Base-by-base conservation (phyloP, 495 filamentous ascomycete species). In the Astrothelium macrocarpum region DNA sequence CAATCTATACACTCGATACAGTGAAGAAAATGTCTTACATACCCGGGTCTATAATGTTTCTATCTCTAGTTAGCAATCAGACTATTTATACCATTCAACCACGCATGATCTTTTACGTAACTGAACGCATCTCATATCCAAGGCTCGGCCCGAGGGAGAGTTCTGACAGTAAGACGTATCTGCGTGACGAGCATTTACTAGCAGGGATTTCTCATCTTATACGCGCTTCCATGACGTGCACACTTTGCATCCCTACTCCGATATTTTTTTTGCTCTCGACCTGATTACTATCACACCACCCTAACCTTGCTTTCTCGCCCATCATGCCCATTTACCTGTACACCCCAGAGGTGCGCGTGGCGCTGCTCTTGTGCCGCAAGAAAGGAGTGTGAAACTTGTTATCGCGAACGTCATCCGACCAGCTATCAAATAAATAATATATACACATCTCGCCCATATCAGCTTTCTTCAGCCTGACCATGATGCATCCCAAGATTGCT, bases 401-500 rank as follows among this genome's bases (percentile, higher is more conserved):
- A 39, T 5, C 34, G 14, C 5, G 34, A 5, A 39, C 34, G 34
- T 39, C 34, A 39, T 39, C 14, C 5, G 34, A 39, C 34, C 5
- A 14, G 5, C 5, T 39, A 5, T 39, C 34, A 5, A 39, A 5
- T 14, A 5, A 39, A 39, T 5, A 5, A 5, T 5, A 14, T 14
- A 39, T 39, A 39, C 34, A 5, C 34, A 39, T 39, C 14, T 39
- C 14, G 5, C 5, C 34, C 34, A 14, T 39, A 5, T 39, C 14
- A 39, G 14, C 14, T 14, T 5, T 39, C 34, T 28, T 29, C 25
- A 28, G 25, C 23, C 20, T 9, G 29, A 5, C 49, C 5, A 56
- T 5, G 29, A 49, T 56, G 49, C 20, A 56, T 56, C 49, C 49
- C 72, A 74, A 77, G 59, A 68, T 71, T 53, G 71, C 85, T 58